Evolutionary conservation across 2,329 filamentous ascomycete species (phyloP).

Genomic region (Colletotrichum tropicicola): DNA sequence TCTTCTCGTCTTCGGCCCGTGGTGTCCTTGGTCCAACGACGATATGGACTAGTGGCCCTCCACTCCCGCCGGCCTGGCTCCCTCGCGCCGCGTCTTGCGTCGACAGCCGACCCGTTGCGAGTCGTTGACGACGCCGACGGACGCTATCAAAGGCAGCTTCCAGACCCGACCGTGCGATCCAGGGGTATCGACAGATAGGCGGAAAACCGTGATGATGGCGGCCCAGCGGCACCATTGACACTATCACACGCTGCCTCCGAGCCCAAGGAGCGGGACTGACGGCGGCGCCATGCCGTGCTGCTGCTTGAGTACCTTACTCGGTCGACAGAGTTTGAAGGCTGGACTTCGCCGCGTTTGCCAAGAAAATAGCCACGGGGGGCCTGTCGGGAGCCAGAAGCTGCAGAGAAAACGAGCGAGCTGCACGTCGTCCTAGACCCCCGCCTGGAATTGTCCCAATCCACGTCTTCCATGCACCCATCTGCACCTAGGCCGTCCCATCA

Average conservation of each 20-base stretch:
- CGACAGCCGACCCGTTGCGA: background rate
- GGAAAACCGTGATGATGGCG: slow-evolving; percentile 2
- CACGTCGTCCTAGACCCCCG: slow-evolving; percentile 15
- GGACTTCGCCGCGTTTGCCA: slow-evolving; percentile 4
- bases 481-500: slow-evolving; percentile 12
- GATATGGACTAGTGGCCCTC: slow-evolving; percentile 1
- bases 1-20: background rate
- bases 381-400: slow-evolving; percentile 13
- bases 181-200: slow-evolving; percentile 9
- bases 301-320: background rate
- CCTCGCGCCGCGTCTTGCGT: background rate
- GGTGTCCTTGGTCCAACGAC: background rate
- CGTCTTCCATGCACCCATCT: slow-evolving; percentile 19
- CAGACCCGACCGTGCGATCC: slow-evolving; percentile 9
- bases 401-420: slow-evolving; percentile 22
- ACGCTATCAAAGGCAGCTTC: slow-evolving; percentile 10
- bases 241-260: slow-evolving; percentile 2
- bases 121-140: slow-evolving; percentile 2
- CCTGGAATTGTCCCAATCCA: slow-evolving; percentile 1
- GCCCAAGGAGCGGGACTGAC: slow-evolving; percentile 8
- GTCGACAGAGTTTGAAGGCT: background rate
- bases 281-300: background rate
- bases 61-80: background rate
- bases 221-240: slow-evolving; percentile 9
- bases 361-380: slow-evolving; percentile 1